Conservation (phyloP, 2,329 filamentous ascomycete genomes). For the Scytalidium lignicola region DNA sequence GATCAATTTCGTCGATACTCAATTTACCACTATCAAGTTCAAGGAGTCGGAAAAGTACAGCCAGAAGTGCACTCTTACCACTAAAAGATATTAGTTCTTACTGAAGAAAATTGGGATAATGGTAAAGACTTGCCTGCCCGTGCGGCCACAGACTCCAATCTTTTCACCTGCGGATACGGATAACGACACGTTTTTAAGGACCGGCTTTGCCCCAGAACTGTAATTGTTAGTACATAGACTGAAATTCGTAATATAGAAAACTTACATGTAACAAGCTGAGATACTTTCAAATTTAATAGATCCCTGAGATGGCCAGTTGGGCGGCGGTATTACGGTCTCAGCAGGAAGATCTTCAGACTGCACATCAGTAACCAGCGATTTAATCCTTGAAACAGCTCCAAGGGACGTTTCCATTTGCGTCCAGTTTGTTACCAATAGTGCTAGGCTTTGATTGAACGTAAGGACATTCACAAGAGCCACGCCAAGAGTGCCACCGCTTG, state of each 20-base stretch:
- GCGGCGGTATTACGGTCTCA: background rate
- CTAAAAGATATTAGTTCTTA: conserved; percentile 42
- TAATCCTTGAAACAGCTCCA: conserved; percentile 50
- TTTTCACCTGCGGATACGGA: conserved; percentile 52
- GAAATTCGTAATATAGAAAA: background rate
- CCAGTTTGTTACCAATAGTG: conserved; percentile 35
- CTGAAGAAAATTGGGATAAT: too few species aligned
- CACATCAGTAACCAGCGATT: conserved; percentile 42
- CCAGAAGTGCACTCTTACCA: conserved; percentile 45
- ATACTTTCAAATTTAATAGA: conserved; percentile 1
- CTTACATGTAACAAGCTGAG: background rate
- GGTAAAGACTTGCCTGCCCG: too few species aligned
- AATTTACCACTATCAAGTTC: conserved; percentile 39
- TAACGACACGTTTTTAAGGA: conserved; percentile 23
- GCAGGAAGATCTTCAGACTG: conserved; percentile 31
- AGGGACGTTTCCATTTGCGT: conserved; percentile 55
- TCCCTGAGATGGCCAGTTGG: background rate
- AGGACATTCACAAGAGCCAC: conserved; percentile 15
- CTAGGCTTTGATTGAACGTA: conserved; percentile 12
- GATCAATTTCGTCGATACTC: conserved; percentile 37
- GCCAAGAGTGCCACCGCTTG: conserved; percentile 14
- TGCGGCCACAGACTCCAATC: conserved; percentile 40
- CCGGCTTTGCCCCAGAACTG: conserved; percentile 24
- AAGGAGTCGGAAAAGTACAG: conserved; percentile 43
- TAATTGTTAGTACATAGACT: conserved; percentile 2